These are phyloP conservation scores for Dissoconium aciculare DNA, from an alignment of 2,329 filamentous ascomycete species.

Conservation along the genomic window DNA sequence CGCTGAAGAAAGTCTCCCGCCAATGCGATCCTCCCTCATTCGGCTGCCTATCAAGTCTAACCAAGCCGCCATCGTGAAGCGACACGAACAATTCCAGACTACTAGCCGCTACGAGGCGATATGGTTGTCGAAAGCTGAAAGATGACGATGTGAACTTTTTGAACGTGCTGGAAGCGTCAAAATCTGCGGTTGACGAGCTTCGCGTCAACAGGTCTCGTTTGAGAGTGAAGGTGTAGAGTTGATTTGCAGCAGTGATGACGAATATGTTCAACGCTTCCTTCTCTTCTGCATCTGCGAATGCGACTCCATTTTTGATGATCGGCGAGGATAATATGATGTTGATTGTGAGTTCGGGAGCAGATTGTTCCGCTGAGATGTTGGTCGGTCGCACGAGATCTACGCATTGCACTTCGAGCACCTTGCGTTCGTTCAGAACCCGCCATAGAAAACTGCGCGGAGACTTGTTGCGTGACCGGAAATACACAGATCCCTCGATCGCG, in stretches of 20 bases:
- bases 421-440: conserved; percentile 70
- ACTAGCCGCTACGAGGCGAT: conserved; percentile 62
- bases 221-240: conserved; percentile 71
- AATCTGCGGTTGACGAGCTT: conserved; percentile 42
- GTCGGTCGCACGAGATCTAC: conserved; percentile 50
- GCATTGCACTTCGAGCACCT: conserved; percentile 65
- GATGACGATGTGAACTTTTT: conserved; percentile 60
- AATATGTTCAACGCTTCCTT: conserved; percentile 67
- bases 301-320: conserved; percentile 64
- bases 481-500: conserved; percentile 66
- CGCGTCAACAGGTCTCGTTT: conserved; percentile 69
- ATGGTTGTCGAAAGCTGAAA: conserved; percentile 62
- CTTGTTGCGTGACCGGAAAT: conserved; percentile 60
- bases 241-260: conserved; percentile 61
- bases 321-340: conserved; percentile 69
- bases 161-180: conserved; percentile 60
- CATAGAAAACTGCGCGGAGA: conserved; percentile 80
- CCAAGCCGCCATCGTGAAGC: conserved; percentile 62
- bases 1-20: conserved; percentile 57
- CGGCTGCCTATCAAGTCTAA: conserved; percentile 50
- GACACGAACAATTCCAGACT: conserved; percentile 64
- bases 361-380: conserved; percentile 18
- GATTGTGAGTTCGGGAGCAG: conserved; percentile 48
- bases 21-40: conserved; percentile 42
- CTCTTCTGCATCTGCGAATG: conserved; percentile 63